These are phyloP conservation scores for Anthostomella pinea DNA, from an alignment of 2,329 filamentous ascomycete genomes.

Conservation along the genomic window DNA sequence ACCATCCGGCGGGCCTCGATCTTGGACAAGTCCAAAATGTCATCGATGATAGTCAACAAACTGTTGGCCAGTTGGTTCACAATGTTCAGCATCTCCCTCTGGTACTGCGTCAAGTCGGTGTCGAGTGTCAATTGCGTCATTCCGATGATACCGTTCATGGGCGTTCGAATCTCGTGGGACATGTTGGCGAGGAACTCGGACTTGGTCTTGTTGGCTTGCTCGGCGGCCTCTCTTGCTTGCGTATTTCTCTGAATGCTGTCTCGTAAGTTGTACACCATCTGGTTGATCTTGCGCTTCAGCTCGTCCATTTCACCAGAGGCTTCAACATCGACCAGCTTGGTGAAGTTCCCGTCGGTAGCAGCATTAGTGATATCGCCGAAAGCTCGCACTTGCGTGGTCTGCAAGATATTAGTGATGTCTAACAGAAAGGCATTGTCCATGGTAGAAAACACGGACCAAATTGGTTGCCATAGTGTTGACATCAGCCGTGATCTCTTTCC, in stretches of 20 bases:
- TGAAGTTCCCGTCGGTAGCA: conserved; percentile 95
- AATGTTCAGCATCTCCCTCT: conserved; percentile 97
- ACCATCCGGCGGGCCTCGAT: conserved; percentile 97
- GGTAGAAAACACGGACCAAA: conserved; percentile 41
- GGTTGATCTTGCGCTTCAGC: conserved; percentile 97
- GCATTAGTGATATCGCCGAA: conserved; percentile 99
- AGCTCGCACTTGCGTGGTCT: conserved; percentile 94
- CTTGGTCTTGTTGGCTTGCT: conserved; percentile 96
- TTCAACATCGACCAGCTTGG: conserved; percentile 93
- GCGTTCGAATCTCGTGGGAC: conserved; percentile 97
- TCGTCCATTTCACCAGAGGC: conserved; percentile 99
- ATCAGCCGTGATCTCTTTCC: conserved; percentile 97
- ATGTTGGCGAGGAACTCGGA: conserved; percentile 98
- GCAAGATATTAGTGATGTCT: conserved; percentile 26
- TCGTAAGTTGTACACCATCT: conserved; percentile 94
- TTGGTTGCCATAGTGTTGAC: conserved; percentile 88
- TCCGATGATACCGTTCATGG: conserved; percentile 96
- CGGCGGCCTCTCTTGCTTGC: conserved; percentile 89
- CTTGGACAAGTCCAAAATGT: conserved; percentile 71
- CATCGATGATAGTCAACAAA: conserved; percentile 92
- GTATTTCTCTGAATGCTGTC: conserved; percentile 98
- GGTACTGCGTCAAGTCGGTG: conserved; percentile 90
- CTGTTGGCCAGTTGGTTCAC: conserved; percentile 97
- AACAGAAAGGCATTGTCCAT: neutral
- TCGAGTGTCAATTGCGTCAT: conserved; percentile 97